phyloP scores from a whole-genome alignment of 2,329 filamentous ascomycete species.

The Myotisia sp. region DNA sequence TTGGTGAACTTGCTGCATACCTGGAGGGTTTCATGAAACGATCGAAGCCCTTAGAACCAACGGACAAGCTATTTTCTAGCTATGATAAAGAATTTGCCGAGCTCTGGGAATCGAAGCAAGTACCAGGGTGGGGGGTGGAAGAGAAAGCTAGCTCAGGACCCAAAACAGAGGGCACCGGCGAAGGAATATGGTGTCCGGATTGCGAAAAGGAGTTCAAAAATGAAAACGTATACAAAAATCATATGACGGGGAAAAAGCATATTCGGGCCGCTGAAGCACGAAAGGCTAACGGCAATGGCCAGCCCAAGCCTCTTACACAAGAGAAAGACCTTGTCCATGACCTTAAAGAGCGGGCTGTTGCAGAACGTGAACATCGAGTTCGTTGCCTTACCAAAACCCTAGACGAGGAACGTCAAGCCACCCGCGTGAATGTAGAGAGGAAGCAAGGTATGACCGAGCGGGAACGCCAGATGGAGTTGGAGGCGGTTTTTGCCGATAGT shows the following conservation, averaged over 20 bases:
- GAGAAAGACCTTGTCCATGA: slow-evolving; percentile 27
- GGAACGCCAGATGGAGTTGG: slow-evolving; percentile 84
- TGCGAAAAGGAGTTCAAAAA: slow-evolving; percentile 95
- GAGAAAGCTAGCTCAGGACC: slow-evolving; percentile 29
- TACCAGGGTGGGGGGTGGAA: slow-evolving; percentile 63
- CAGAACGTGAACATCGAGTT: slow-evolving; percentile 73
- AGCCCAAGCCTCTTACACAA: slow-evolving; percentile 13
- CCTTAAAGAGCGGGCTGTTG: slow-evolving; percentile 78
- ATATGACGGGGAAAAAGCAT: slow-evolving; percentile 85
- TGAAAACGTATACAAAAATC: slow-evolving; percentile 81
- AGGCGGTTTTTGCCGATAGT: slow-evolving; percentile 60
- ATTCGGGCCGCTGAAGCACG: slow-evolving; percentile 63
- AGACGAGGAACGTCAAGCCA: slow-evolving; percentile 76
- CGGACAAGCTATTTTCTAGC: slow-evolving; percentile 58
- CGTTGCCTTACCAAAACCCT: slow-evolving; percentile 68
- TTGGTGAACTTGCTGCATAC: slow-evolving; percentile 65
- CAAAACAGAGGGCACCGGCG: slow-evolving; percentile 42
- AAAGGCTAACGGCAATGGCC: slow-evolving; percentile 25
- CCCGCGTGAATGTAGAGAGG: slow-evolving; percentile 85
- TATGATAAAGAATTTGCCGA: slow-evolving; percentile 77
- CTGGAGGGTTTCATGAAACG: slow-evolving; percentile 77
- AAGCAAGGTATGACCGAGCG: slow-evolving; percentile 96
- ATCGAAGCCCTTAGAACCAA: slow-evolving; percentile 71
- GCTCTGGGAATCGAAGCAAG: slow-evolving; percentile 64
- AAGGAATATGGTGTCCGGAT: slow-evolving; percentile 75